Evolutionary conservation across 2,329 filamentous ascomycete genomes (phyloP).

Genomic region (Trichoderma sp.): DNA sequence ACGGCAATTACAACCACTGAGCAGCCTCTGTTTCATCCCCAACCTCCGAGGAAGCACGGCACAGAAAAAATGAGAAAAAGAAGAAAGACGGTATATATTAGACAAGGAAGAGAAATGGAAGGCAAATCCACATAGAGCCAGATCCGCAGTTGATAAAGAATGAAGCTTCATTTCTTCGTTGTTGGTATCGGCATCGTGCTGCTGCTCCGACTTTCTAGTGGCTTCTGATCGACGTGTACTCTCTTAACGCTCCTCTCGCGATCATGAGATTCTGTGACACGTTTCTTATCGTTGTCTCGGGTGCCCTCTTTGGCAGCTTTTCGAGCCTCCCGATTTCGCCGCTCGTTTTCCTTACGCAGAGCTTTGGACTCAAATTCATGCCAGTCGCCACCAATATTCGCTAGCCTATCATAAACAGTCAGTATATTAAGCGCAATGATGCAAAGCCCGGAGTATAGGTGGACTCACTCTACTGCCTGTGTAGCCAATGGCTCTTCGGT

Average conservation of each 20-base stretch:
- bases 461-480: slow-evolving; percentile 78
- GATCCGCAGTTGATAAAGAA: background rate
- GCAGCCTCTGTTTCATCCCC: background rate
- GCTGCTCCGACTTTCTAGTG: slow-evolving; percentile 17
- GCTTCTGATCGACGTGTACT: slow-evolving; percentile 38
- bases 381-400: slow-evolving; percentile 88
- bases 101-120: background rate
- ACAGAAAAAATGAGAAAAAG: background rate
- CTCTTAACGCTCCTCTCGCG: slow-evolving; percentile 43
- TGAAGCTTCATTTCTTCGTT: slow-evolving; percentile 10
- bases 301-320: slow-evolving; percentile 48
- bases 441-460: slow-evolving; percentile 15
- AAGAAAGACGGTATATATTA: background rate
- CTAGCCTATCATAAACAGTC: slow-evolving; percentile 57
- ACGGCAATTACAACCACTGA: slow-evolving; percentile 19
- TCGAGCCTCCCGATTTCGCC: slow-evolving; percentile 58
- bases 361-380: slow-evolving; percentile 99
- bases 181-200: background rate
- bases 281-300: slow-evolving; percentile 48
- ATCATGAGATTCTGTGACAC: slow-evolving; percentile 40
- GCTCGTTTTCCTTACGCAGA: slow-evolving; percentile 84
- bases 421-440: slow-evolving; percentile 38
- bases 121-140: background rate
- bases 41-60: background rate
- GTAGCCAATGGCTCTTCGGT: slow-evolving; percentile 75